Evolutionary conservation across 2,329 filamentous ascomycete genomes (phyloP).

Genomic region (Phialocephala sp.): DNA sequence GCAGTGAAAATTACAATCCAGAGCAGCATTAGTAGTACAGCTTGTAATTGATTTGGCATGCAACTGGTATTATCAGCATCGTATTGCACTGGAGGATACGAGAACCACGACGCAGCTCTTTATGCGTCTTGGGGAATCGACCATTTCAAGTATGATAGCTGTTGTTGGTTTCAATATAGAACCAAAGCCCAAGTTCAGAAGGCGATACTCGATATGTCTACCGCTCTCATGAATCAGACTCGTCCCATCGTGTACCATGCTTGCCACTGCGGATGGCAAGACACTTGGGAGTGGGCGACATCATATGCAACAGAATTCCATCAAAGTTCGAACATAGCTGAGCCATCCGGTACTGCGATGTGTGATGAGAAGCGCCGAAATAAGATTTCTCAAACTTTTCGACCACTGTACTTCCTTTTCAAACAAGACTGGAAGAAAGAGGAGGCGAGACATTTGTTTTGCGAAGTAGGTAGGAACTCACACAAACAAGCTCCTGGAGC

Average conservation of each 20-base stretch:
- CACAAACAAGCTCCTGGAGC: no score
- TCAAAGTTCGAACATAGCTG: no score
- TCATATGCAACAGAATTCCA: no score
- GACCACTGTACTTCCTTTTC: no score
- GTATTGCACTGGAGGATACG: conserved; percentile 56
- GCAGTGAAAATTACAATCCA: background rate
- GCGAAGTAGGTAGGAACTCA: no score
- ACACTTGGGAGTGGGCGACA: conserved; percentile 53
- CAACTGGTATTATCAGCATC: background rate
- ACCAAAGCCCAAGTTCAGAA: conserved; percentile 40
- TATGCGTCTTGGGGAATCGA: conserved; percentile 65
- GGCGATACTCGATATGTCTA: conserved; percentile 50
- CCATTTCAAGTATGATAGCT: conserved; percentile 66
- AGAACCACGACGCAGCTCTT: conserved; percentile 61
- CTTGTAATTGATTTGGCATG: background rate
- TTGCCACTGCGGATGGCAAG: conserved; percentile 54
- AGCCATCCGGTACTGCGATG: no score
- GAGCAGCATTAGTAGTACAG: background rate
- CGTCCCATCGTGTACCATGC: conserved; percentile 57
- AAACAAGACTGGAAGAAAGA: no score
- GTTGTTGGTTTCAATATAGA: conserved; percentile 57
- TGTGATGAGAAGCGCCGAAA: no score
- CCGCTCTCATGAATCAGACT: conserved; percentile 51
- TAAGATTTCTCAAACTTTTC: no score
- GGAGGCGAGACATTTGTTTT: no score